These are phyloP conservation scores for Mycena metata DNA, from an alignment of 768 basidiomycete species.

Conservation along the genomic window DNA sequence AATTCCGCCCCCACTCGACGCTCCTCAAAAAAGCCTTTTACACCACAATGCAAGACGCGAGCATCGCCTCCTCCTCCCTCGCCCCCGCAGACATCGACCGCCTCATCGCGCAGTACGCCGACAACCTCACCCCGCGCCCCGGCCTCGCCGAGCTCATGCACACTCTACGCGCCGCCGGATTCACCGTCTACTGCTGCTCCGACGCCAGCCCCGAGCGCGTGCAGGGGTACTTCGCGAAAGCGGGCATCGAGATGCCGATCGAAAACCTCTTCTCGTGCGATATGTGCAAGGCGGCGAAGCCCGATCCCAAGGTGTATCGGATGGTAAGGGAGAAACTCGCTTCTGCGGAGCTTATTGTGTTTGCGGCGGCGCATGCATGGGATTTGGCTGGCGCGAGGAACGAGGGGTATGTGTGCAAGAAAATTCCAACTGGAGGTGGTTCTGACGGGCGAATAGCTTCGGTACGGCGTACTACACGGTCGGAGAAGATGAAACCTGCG, in stretches of 20 bases:
- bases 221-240: slow-evolving; percentile 3
- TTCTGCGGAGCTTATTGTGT: background rate
- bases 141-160: slow-evolving; percentile 16
- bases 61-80: background rate
- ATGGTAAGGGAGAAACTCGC: slow-evolving; percentile 7
- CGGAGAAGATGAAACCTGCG: slow-evolving; percentile 6
- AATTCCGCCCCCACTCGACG: slow-evolving; percentile 9
- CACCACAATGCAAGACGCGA: slow-evolving; percentile 6
- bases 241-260: slow-evolving; percentile 11
- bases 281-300: slow-evolving; percentile 21
- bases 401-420: slow-evolving; percentile 1
- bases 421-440: background rate
- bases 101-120: slow-evolving; percentile 13
- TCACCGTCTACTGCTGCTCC: slow-evolving; percentile 22
- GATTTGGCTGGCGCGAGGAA: slow-evolving; percentile 14
- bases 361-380: slow-evolving; percentile 22
- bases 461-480: background rate
- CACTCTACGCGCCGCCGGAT: slow-evolving; percentile 4
- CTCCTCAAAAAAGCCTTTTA: slow-evolving; percentile 13
- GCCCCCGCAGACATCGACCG: background rate
- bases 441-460: background rate
- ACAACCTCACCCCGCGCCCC: slow-evolving; percentile 5
- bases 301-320: slow-evolving; percentile 3
- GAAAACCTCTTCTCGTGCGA: slow-evolving; percentile 20
- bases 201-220: slow-evolving; percentile 23